Conservation (phyloP, 108 stramenopile genomes). For the Pelagomonas calceolata region DNA sequence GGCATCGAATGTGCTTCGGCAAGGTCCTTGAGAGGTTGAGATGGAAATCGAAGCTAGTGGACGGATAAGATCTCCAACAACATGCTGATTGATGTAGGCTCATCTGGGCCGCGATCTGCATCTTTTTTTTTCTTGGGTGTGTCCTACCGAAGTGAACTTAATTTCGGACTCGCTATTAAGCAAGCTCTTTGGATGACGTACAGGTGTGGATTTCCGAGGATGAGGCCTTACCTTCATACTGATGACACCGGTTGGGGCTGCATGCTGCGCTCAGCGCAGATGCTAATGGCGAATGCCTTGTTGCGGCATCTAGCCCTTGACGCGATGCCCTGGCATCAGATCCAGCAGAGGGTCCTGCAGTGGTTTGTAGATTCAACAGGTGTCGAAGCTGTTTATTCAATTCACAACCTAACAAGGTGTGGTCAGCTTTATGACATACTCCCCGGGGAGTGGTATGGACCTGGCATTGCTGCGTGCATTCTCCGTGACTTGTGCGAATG, state of each 20-base stretch:
- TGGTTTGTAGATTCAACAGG: constrained; percentile 33
- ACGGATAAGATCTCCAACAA: too few species aligned
- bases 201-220: constrained; percentile 54
- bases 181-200: constrained; percentile 46
- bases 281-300: constrained; percentile 77
- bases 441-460: constrained; percentile 50
- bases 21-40: too few species aligned
- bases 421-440: constrained; percentile 42
- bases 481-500: constrained; percentile 29
- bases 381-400: constrained; percentile 18
- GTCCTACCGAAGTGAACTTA: too few species aligned
- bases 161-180: too few species aligned
- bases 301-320: constrained; percentile 35
- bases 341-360: too few species aligned
- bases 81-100: too few species aligned
- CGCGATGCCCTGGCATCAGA: constrained; percentile 21
- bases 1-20: too few species aligned
- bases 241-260: constrained; percentile 97
- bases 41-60: too few species aligned
- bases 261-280: constrained; percentile 92
- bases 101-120: too few species aligned
- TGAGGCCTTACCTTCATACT: constrained; percentile 64
- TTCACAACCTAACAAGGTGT: constrained; percentile 31
- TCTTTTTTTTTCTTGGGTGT: too few species aligned
- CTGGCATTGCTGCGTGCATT: constrained; percentile 33